These are phyloP conservation scores for Penicillium sp. DNA, from an alignment of 2,329 filamentous ascomycete genomes.

Conservation along the genomic window DNA sequence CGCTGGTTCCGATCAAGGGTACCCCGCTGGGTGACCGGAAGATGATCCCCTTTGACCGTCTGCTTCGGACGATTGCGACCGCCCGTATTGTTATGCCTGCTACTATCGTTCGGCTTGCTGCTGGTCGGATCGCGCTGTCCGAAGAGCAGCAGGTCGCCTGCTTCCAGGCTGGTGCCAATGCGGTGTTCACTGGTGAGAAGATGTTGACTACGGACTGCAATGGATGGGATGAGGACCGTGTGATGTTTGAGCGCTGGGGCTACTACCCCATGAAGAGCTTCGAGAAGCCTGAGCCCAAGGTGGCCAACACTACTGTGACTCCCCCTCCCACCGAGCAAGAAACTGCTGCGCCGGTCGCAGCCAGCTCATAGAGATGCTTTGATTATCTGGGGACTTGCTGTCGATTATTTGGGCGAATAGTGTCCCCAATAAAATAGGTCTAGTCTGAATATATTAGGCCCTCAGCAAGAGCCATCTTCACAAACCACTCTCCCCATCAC, in stretches of 20 bases:
- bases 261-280: constrained; percentile 70
- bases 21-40: constrained; percentile 76
- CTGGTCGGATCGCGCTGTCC: constrained; percentile 76
- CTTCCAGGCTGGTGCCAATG: constrained; percentile 88
- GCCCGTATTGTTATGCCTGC: constrained; percentile 78
- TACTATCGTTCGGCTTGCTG: constrained; percentile 83
- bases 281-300: constrained; percentile 36
- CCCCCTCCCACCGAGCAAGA: constrained; percentile 15
- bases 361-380: constrained; percentile 23
- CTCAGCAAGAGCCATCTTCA: no score
- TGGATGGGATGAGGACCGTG: constrained; percentile 83
- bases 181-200: constrained; percentile 93
- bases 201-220: constrained; percentile 92
- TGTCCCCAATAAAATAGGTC: no score
- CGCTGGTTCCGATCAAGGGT: constrained; percentile 84
- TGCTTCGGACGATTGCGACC: constrained; percentile 79
- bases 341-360: constrained; percentile 33
- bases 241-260: constrained; percentile 81
- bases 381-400: no score
- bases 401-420: no score
- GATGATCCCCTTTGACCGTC: constrained; percentile 70
- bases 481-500: no score
- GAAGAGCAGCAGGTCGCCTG: constrained; percentile 88
- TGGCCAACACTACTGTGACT: constrained; percentile 8
- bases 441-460: no score